Evolutionary conservation across 73 alveolate genomes (phyloP).

Genomic region (Tetrahymena elliotti): DNA sequence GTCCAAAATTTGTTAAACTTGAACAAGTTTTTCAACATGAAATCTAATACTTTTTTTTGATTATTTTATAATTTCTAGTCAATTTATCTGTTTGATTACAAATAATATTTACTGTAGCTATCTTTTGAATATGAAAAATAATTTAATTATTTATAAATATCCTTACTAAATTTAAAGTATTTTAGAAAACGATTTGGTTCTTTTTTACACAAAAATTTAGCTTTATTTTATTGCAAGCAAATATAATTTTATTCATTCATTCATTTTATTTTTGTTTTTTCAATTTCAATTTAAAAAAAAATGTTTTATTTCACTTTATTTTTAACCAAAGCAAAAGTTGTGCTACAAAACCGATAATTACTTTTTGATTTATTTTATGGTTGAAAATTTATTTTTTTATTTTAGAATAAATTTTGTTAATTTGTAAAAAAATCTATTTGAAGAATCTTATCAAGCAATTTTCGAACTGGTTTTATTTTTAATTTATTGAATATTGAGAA

Average conservation of each 20-base stretch:
- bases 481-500: background rate
- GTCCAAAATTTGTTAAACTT: background rate
- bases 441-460: background rate
- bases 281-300: too few relatives aligned
- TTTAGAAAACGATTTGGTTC: background rate
- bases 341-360: background rate
- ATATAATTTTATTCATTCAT: too few relatives aligned
- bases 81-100: background rate
- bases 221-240: background rate
- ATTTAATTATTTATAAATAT: background rate
- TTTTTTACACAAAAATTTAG: background rate
- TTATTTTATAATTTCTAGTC: background rate
- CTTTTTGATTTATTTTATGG: too few relatives aligned
- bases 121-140: background rate
- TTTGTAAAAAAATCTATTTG: background rate
- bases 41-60: background rate
- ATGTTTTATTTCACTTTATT: too few relatives aligned
- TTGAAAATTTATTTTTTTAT: too few relatives aligned
- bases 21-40: background rate
- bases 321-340: too few relatives aligned
- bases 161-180: background rate
- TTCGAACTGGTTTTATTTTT: background rate
- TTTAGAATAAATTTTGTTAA: background rate
- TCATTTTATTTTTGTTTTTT: too few relatives aligned
- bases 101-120: background rate